Conservation (phyloP, 1,284 basidiomycete genomes). For the Malassezia sympodialis region DNA sequence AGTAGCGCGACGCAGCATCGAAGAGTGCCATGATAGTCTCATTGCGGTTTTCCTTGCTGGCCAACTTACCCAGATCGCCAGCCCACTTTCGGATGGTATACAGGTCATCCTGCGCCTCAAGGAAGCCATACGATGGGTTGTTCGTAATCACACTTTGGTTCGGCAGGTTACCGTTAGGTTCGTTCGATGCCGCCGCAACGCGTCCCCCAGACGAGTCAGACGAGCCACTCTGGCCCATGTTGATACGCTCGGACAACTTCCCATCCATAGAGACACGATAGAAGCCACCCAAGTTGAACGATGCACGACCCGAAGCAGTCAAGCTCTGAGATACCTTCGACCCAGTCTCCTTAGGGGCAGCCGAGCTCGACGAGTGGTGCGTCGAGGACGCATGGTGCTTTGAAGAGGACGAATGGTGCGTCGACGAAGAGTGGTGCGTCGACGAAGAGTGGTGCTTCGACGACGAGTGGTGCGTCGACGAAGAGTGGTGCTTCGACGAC, state of each 20-base stretch:
- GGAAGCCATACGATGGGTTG: slow-evolving; percentile 27
- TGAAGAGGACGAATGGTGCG: not conserved
- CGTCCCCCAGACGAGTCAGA: not conserved
- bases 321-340: not conserved
- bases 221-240: not conserved
- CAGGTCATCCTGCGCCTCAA: slow-evolving; percentile 31
- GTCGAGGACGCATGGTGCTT: not conserved
- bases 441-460: not conserved
- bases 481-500: slow-evolving; percentile 2
- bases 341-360: not conserved
- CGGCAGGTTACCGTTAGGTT: slow-evolving; percentile 15
- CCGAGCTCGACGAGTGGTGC: slow-evolving; percentile 1
- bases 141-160: slow-evolving; percentile 25
- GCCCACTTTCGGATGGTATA: slow-evolving; percentile 40
- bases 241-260: not conserved
- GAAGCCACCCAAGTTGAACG: slow-evolving; percentile 4
- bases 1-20: slow-evolving; percentile 40
- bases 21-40: slow-evolving; percentile 40
- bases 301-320: not conserved
- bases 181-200: slow-evolving; percentile 4
- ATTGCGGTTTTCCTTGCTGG: slow-evolving; percentile 23
- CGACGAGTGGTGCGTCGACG: not conserved
- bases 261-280: slow-evolving; percentile 5
- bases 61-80: slow-evolving; percentile 26
- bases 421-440: not conserved